A percentile compares a stretch with the other conserved stretches of the same genome.
These are phyloP conservation scores for Quercus alba DNA, from an alignment of 306 rosid species.

Conservation along the genomic window DNA sequence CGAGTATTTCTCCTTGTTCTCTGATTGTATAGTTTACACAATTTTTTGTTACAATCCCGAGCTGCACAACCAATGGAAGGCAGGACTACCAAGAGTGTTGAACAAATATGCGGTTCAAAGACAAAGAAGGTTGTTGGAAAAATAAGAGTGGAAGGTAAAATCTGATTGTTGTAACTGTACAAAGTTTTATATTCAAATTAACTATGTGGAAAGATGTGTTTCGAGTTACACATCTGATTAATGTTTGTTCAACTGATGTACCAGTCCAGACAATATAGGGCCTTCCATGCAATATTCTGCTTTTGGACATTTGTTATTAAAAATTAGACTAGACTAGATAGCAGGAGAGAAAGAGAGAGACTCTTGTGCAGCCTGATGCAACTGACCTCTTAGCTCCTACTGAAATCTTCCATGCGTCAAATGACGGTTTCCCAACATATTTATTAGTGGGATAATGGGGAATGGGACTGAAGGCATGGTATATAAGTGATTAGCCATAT, in stretches of 20 bases:
- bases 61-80: constrained; percentile 54
- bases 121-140: constrained; percentile 76
- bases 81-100: constrained; percentile 46
- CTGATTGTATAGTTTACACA: constrained; percentile 52
- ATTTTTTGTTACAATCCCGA: constrained; percentile 78
- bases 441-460: background rate
- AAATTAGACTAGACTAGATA: background rate
- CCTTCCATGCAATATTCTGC: background rate
- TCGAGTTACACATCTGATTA: background rate
- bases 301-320: background rate
- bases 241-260: background rate
- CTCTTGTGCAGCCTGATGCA: background rate
- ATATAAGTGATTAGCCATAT: background rate
- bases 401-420: background rate
- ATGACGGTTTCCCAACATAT: background rate
- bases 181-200: background rate
- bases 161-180: background rate
- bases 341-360: background rate
- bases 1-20: constrained; percentile 11
- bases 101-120: constrained; percentile 54
- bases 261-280: background rate
- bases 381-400: background rate
- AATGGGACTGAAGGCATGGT: background rate
- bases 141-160: constrained; percentile 90
- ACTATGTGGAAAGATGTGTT: background rate